Conservation (phyloP, 164 flowering plant genomes). For the Macadamia integrifolia region DNA sequence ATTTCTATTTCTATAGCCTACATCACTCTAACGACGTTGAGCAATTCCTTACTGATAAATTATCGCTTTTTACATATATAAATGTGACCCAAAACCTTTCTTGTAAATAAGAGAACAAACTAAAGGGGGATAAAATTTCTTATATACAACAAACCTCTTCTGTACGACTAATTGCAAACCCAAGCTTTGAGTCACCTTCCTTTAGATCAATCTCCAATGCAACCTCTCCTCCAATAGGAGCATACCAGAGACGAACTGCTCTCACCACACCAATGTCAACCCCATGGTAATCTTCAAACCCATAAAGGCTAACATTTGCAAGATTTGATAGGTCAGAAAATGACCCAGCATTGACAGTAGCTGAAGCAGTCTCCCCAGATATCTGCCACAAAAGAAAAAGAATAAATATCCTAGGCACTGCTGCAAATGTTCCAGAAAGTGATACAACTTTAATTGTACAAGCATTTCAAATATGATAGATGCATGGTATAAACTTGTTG, state of each 20-base stretch:
- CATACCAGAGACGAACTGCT: constrained; percentile 91
- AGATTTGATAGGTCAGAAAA: constrained; percentile 73
- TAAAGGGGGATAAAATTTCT: background rate
- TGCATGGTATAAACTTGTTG: too few relatives aligned
- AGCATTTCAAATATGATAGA: too few relatives aligned
- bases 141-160: constrained; percentile 59
- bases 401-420: too few relatives aligned
- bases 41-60: too few relatives aligned
- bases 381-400: constrained; percentile 36
- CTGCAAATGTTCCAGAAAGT: too few relatives aligned
- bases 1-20: too few relatives aligned
- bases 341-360: constrained; percentile 77
- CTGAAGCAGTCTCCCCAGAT: constrained; percentile 88
- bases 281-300: constrained; percentile 97
- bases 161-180: constrained; percentile 88
- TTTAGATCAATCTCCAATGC: constrained; percentile 57
- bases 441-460: too few relatives aligned
- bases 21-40: too few relatives aligned
- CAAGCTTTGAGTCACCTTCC: constrained; percentile 75
- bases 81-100: background rate
- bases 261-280: constrained; percentile 93
- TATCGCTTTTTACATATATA: too few relatives aligned
- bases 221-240: constrained; percentile 68
- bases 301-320: constrained; percentile 77
- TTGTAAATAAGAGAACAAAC: background rate